A percentile compares a stretch with the other conserved stretches of the same genome.
Conservation (phyloP, 164 flowering plant species). For the Taxillus chinensis region DNA sequence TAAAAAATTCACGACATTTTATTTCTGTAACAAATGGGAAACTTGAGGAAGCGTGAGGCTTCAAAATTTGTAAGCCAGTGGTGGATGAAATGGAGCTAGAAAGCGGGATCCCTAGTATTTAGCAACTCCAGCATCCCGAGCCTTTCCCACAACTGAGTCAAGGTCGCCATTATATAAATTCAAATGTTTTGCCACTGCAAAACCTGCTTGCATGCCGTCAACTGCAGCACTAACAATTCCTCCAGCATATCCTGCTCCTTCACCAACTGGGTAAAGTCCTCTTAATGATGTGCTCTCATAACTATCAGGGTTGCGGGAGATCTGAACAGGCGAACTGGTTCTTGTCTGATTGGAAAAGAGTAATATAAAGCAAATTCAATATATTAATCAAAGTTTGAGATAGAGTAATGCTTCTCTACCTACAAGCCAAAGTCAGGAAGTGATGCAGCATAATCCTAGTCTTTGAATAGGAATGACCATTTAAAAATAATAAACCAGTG, state of each 20-base stretch:
- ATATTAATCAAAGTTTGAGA: too few species aligned
- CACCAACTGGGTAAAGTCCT: slow-evolving; percentile 89
- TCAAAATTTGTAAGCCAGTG: neutral
- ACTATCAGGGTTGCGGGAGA: slow-evolving; percentile 50
- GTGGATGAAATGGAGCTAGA: neutral
- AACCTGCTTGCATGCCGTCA: slow-evolving; percentile 89
- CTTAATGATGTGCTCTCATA: slow-evolving; percentile 72
- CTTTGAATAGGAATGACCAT: too few species aligned
- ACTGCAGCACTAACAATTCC: slow-evolving; percentile 98
- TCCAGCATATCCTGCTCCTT: slow-evolving; percentile 99
- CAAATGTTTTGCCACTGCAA: slow-evolving; percentile 70
- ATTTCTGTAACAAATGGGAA: too few species aligned
- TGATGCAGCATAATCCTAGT: too few species aligned
- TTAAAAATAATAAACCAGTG: too few species aligned
- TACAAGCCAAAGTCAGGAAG: too few species aligned
- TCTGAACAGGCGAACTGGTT: slow-evolving; percentile 89
- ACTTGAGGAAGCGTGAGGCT: too few species aligned
- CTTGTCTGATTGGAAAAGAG: slow-evolving; percentile 52
- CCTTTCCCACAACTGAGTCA: slow-evolving; percentile 66
- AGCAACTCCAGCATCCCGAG: slow-evolving; percentile 44
- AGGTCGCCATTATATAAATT: slow-evolving; percentile 36
- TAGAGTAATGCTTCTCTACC: too few species aligned
- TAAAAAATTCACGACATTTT: too few species aligned
- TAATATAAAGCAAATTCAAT: too few species aligned
- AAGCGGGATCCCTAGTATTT: slow-evolving; percentile 39